Base-by-base conservation (phyloP, 2,329 filamentous ascomycete species). In the Truncatella angustata region DNA sequence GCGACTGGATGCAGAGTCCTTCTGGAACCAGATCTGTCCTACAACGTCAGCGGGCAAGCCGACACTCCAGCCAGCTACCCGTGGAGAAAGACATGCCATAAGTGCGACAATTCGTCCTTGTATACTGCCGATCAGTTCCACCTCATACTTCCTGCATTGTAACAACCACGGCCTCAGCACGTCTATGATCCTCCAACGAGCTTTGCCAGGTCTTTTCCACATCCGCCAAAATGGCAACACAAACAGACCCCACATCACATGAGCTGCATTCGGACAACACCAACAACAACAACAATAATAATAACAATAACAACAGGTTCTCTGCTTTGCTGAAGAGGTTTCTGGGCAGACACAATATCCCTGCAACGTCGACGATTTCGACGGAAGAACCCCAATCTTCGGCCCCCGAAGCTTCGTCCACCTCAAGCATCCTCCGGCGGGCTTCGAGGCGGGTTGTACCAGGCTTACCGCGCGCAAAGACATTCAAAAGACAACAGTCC, bases 401-500 rank as follows among this genome's bases (percentile, higher is more conserved):
- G 30, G 60, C 60, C 35, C 53, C 60, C 44, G 58, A 60, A 26
- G 55, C 59, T 16, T 61, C 59, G 14, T 53, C 58, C 11, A 54
- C 49, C 35, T 63, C 66, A 20, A 70, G 69, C 39, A 53, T 74
- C 43, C 68, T 72, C 20, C 72, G 73, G 50, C 75, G 75, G 54
- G 66, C 71, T 54, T 74, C 74, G 26, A 71, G 82, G 59, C 84
- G 79, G 63, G 89, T 91, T n/a, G 84, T 92, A 14, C 87, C 91
- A 16, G 87, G 87, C 14, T 73, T 96, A 34, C 90, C 91, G 35
- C 82, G 90, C 45, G 77, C 85, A 4, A 83, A 87, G 61, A 95
- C 90, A 0, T 91, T 95, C 71, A 88, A 86, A 69, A 83, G 91
- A 61, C 90, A 93, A 68, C 82, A 88, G 66, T 93, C 90, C 24